These are phyloP conservation scores for Phytophthora fragariaefolia DNA, from an alignment of 352 stramenopile species.

Conservation along the genomic window DNA sequence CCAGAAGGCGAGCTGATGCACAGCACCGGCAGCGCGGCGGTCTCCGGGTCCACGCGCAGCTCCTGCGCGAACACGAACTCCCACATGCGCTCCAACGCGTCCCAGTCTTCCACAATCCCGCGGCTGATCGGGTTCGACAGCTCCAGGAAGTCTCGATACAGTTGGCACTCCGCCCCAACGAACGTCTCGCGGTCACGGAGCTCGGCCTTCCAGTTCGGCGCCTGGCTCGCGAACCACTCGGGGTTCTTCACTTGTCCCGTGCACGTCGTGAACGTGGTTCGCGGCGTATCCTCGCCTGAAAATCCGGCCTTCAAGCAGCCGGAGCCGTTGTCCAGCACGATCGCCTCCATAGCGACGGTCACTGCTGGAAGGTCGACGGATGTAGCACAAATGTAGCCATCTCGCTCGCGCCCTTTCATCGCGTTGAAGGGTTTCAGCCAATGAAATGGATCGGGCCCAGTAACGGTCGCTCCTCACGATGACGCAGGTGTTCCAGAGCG, in stretches of 20 bases:
- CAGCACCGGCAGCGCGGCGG: conserved; percentile 66
- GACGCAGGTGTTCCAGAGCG: conserved; percentile 39
- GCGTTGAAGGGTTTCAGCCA: conserved; percentile 22
- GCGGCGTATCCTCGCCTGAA: conserved; percentile 84
- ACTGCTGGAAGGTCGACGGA: conserved; percentile 13
- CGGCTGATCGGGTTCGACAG: conserved; percentile 78
- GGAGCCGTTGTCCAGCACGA: conserved; percentile 91
- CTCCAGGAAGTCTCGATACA: conserved; percentile 75
- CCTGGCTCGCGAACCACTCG: conserved; percentile 80
- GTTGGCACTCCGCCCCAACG: conserved; percentile 63
- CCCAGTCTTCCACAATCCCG: conserved; percentile 85
- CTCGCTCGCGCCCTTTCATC: conserved; percentile 47
- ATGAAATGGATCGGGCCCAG: conserved; percentile 14
- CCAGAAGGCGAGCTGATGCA: conserved; percentile 66
- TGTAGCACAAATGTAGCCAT: conserved; percentile 39
- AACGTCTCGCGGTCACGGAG: conserved; percentile 81
- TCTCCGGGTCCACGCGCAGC: conserved; percentile 79
- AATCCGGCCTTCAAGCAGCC: conserved; percentile 85
- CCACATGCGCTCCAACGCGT: conserved; percentile 87
- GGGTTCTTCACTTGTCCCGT: conserved; percentile 78
- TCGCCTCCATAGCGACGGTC: conserved; percentile 52
- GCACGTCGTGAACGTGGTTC: conserved; percentile 71
- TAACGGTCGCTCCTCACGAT: conserved; percentile 13
- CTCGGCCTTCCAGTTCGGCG: conserved; percentile 61
- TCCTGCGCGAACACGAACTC: conserved; percentile 86